Evolutionary conservation across 306 rosid genomes (phyloP).

Genomic region (Ziziphus jujuba): DNA sequence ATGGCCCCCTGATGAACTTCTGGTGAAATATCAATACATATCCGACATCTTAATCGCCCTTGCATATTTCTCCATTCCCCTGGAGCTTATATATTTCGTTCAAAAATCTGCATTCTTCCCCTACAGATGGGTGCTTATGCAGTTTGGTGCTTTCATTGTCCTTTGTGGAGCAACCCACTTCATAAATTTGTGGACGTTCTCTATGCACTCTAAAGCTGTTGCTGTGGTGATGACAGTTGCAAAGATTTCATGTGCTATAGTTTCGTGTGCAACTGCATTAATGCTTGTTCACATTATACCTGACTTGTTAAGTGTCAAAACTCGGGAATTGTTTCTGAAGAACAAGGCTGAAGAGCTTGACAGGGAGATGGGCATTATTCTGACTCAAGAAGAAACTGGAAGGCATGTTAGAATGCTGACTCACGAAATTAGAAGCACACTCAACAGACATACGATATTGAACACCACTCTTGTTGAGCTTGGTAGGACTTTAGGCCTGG

Average conservation of each 20-base stretch:
- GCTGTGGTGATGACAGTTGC: constrained; percentile 80
- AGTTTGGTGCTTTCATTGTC: constrained; percentile 93
- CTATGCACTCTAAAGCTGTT: constrained; percentile 70
- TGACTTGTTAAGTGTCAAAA: constrained; percentile 79
- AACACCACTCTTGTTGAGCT: constrained; percentile 95
- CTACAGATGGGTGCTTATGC: constrained; percentile 97
- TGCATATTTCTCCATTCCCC: constrained; percentile 93
- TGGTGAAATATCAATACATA: constrained; percentile 88
- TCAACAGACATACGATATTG: constrained; percentile 80
- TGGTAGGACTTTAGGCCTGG: constrained; percentile 78
- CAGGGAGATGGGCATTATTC: constrained; percentile 93
- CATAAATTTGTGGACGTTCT: constrained; percentile 86
- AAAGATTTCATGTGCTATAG: constrained; percentile 78
- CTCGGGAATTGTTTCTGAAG: constrained; percentile 71
- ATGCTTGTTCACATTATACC: constrained; percentile 98
- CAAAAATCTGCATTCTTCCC: constrained; percentile 89
- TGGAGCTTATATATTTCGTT: constrained; percentile 90
- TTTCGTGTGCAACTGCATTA: constrained; percentile 86
- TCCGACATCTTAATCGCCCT: constrained; percentile 81
- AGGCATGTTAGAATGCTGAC: constrained; percentile 97
- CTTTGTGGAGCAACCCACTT: constrained; percentile 97
- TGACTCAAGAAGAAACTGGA: constrained; percentile 88
- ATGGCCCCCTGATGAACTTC: constrained; percentile 86
- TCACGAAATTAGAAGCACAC: constrained; percentile 92
- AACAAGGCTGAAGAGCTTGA: constrained; percentile 89